Base-by-base conservation (phyloP, 2,329 filamentous ascomycete species). In the Fusarium albidum region DNA sequence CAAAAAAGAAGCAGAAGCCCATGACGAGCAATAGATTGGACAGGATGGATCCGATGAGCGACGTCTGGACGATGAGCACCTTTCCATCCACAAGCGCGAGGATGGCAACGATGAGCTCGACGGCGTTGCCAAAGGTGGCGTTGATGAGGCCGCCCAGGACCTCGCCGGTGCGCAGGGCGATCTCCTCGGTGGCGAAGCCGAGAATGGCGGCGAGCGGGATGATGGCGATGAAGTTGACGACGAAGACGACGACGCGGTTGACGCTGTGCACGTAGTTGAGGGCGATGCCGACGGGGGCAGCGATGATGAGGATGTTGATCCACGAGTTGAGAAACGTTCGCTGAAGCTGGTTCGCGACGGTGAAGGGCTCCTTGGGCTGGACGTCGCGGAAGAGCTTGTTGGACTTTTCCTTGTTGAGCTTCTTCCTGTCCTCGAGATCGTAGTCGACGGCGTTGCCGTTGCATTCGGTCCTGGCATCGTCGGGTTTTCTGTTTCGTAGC, bases 181-280 rank as follows among this genome's bases (percentile, higher is more conserved):
- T 88, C 72, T 96, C 92, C 72, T 98, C 94, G 0, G 94, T 97
- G 1, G 91, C 91, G 67, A 90, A 96, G 65, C 90, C 89, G 18
- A 98, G 80, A 79, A 96, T 87, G 12, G 89, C 90, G 3, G 94
- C 94, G 33, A 97, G 80, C 0, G 93, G 93, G 53, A 97, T 88
- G 64, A 97, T 96, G 56, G 93, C 94, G 59, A 97, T 83, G 68
- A 97, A 97, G 77, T 97, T 97, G 74, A 97, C 83, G 49, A 93
- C 84, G 68, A 97, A 97, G 39, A 95, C 79, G 27, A 81, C 82
- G 52, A 89, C 79, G 4, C 81, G 78, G 67, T 82, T 79, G 44
- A 89, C 75, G 10, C 71, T 65, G 5, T 68, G 61, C 14, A 85
- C 75, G 68, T 88, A 92, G 66, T 90, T 84, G 45, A 94, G 72